Conservation (phyloP, 495 filamentous ascomycete species). For the Penicillium riverlandense region DNA sequence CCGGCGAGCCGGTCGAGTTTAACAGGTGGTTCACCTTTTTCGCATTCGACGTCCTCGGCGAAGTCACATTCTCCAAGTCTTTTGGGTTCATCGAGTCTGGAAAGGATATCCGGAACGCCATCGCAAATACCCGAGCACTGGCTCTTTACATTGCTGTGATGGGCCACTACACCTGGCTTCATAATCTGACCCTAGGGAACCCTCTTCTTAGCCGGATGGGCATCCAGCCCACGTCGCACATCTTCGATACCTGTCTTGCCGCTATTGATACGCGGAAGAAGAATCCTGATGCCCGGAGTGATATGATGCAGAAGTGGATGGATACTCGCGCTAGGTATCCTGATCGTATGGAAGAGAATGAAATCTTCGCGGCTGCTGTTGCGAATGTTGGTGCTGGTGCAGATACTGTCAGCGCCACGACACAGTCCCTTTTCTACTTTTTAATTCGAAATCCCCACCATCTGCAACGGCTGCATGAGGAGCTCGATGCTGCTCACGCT, state of each 20-base stretch:
- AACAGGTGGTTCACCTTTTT: slow-evolving; percentile 41
- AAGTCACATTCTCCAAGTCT: slow-evolving; percentile 30
- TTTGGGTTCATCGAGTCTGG: slow-evolving; percentile 38
- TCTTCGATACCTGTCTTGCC: slow-evolving; percentile 31
- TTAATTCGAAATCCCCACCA: slow-evolving; percentile 22
- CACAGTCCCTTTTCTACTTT: slow-evolving; percentile 33
- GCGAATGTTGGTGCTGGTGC: slow-evolving; percentile 36
- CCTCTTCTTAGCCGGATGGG: slow-evolving; percentile 32
- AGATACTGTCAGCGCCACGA: slow-evolving; percentile 33
- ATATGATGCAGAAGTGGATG: slow-evolving; percentile 42
- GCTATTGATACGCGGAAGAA: slow-evolving; percentile 33
- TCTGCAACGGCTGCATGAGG: slow-evolving; percentile 19
- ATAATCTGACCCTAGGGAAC: slow-evolving; percentile 31
- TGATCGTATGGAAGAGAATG: slow-evolving; percentile 31
- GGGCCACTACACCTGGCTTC: slow-evolving; percentile 33
- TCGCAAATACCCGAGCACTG: slow-evolving; percentile 26
- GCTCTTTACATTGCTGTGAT: slow-evolving; percentile 29
- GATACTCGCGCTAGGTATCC: slow-evolving; percentile 24
- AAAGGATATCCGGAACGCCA: slow-evolving; percentile 35
- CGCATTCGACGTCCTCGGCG: slow-evolving; percentile 39
- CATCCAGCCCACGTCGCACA: slow-evolving; percentile 31
- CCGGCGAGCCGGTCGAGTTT: slow-evolving; percentile 24
- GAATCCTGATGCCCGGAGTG: slow-evolving; percentile 26
- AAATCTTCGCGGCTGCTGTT: slow-evolving; percentile 31
- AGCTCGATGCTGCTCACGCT: slow-evolving; percentile 28